Percentiles rank a stretch among this genome's conserved stretches.
Evolutionary conservation across 495 filamentous ascomycete species (phyloP).

Genomic region (Penicillium egyptiacum): DNA sequence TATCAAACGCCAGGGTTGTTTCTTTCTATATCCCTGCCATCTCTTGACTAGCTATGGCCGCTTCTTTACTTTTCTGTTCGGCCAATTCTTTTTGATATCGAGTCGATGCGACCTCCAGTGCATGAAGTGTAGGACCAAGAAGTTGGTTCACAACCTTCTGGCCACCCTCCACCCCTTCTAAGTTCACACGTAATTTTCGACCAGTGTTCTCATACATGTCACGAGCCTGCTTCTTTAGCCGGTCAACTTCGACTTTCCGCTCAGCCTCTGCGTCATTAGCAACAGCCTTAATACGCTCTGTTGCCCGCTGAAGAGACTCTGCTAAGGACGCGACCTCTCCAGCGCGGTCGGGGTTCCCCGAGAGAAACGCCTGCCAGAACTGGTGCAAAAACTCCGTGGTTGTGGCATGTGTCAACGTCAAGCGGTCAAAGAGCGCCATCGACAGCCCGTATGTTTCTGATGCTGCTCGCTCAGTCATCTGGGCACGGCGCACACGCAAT

Average conservation of each 20-base stretch:
- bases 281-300: conserved; percentile 79
- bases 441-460: conserved; percentile 63
- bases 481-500: conserved; percentile 43
- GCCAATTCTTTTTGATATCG: conserved; percentile 65
- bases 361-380: conserved; percentile 89
- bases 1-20: conserved; percentile 13
- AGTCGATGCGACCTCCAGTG: conserved; percentile 61
- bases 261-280: conserved; percentile 76
- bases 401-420: conserved; percentile 85
- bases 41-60: conserved; percentile 20
- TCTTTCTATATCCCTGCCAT: background rate
- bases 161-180: conserved; percentile 68
- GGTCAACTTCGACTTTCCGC: conserved; percentile 55
- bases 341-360: conserved; percentile 74
- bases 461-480: conserved; percentile 32
- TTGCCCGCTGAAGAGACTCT: conserved; percentile 71
- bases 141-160: conserved; percentile 71
- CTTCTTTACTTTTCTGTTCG: conserved; percentile 50
- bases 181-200: conserved; percentile 63
- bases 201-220: conserved; percentile 68
- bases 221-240: conserved; percentile 63
- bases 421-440: conserved; percentile 62
- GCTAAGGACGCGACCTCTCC: conserved; percentile 72
- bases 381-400: conserved; percentile 93
- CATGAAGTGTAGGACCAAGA: conserved; percentile 66